Evolutionary conservation across 805 yeast species (phyloP).

Genomic region (Kuraishia borneana): DNA sequence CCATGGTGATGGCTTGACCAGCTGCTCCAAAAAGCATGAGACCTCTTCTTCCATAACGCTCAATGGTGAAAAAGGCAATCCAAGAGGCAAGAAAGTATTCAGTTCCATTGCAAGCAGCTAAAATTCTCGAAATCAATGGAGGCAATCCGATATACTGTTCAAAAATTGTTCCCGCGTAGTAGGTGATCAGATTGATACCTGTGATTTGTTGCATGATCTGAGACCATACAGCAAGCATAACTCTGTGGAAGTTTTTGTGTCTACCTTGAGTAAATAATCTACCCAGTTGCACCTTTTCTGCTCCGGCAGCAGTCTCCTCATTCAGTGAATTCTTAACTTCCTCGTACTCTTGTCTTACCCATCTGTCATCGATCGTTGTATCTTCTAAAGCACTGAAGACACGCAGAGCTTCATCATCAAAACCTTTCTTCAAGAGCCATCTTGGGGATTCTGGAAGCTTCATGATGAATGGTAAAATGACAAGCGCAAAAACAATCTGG

Average conservation of each 20-base stretch:
- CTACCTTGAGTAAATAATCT: background rate
- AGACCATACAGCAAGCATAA: conserved; percentile 25
- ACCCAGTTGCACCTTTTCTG: conserved; percentile 1
- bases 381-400: conserved; percentile 21
- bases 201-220: conserved; percentile 32
- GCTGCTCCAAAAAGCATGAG: conserved; percentile 18
- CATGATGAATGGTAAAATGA: conserved; percentile 10
- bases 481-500: conserved; percentile 27
- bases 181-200: conserved; percentile 44
- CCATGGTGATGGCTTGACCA: conserved; percentile 37
- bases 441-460: conserved; percentile 42
- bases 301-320: background rate
- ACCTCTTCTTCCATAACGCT: conserved; percentile 29
- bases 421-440: conserved; percentile 36
- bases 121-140: conserved; percentile 21
- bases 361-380: conserved; percentile 9
- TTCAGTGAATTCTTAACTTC: conserved; percentile 6
- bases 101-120: conserved; percentile 30
- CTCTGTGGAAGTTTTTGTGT: conserved; percentile 23
- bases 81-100: conserved; percentile 24
- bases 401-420: conserved; percentile 26
- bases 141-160: conserved; percentile 27
- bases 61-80: conserved; percentile 33
- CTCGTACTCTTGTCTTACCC: conserved; percentile 3
- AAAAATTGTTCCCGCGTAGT: conserved; percentile 42